Base-by-base conservation (phyloP, 768 basidiomycete species). In the Suillus placidus region DNA sequence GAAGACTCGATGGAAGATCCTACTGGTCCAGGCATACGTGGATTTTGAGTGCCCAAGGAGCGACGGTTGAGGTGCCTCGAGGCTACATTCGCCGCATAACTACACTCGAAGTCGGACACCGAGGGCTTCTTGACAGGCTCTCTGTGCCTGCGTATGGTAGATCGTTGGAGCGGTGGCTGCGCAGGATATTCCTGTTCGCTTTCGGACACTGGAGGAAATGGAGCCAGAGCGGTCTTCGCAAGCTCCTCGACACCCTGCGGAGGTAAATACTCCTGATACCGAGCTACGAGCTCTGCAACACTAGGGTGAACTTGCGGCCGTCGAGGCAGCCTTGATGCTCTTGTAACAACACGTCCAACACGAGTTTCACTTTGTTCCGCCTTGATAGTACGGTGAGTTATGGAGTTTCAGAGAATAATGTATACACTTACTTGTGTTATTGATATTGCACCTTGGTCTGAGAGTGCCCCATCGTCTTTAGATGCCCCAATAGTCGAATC, bases 31-130 rank as follows among this genome's bases (percentile, higher is more conserved):
- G 86, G 82, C 51, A 89, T 85, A 43, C 88, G 63, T 49, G 77
- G 72, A 16, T 74, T 69, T 60, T 78, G 58, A 43, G 38, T 12
- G 75, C 45, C 79, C 9, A 81, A 64, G 6, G 83, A 73, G 62
- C 87, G 83, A 54, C 87, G 82, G 38, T 81, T 73, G 30, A 90
- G 80, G 69, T 93, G 89, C 68, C 86, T 84, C 2, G 94, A 90
- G 1, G 93, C 94, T 65, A 95, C 88, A 72, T 95, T 95, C n/a
- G 90, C 92, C 4, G 95, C 94, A 77, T 96, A 97, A 56, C 95
- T 88, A 64, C 91, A 87, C 78, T 97, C 95, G 62, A 94, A 94
- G 73, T 97, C 95, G 7, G 95, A 96, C 12, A 83, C 82, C 10
- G 90, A 89, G 45, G 86, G 78, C 68, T 87, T 87, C 72, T 81